phyloP scores from a whole-genome alignment of 495 filamentous ascomycete species.

The Penicillium desertorum region DNA sequence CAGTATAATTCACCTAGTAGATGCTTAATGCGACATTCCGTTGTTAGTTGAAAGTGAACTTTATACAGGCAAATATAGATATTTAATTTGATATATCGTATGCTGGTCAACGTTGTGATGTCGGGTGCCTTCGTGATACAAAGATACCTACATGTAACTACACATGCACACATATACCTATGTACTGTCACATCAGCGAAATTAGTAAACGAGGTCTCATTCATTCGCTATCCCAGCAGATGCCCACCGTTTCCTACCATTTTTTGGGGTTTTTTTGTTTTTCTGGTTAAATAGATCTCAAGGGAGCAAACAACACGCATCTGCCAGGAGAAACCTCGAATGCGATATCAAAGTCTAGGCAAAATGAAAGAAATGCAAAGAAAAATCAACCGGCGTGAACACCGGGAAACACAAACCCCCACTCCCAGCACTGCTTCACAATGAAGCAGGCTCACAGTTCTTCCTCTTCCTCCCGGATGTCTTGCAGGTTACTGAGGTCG shows the following conservation, averaged over 20 bases:
- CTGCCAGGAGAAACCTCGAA: not conserved
- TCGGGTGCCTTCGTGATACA: too few relatives aligned
- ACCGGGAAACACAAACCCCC: not conserved
- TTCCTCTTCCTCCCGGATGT: not conserved
- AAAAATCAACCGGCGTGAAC: not conserved
- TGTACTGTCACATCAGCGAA: not conserved
- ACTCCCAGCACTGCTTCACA: not conserved
- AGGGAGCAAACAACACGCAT: not conserved
- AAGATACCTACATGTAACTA: not conserved
- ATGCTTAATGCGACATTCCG: constrained; percentile 20
- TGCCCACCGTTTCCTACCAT: not conserved
- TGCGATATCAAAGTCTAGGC: not conserved
- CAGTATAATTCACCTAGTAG: constrained; percentile 1
- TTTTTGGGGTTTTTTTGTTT: not conserved
- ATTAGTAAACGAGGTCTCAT: not conserved
- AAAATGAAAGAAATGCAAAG: not conserved
- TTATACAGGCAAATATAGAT: not conserved
- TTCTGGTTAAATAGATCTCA: not conserved
- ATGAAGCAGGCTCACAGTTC: not conserved
- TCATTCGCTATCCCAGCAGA: not conserved
- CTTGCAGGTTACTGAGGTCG: not conserved
- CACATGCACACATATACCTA: not conserved
- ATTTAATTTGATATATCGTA: not conserved
- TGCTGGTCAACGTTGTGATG: not conserved
- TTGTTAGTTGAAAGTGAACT: not conserved